Base-by-base conservation (phyloP, 2,329 filamentous ascomycete genomes). In the Colletotrichum chlorophyti region DNA sequence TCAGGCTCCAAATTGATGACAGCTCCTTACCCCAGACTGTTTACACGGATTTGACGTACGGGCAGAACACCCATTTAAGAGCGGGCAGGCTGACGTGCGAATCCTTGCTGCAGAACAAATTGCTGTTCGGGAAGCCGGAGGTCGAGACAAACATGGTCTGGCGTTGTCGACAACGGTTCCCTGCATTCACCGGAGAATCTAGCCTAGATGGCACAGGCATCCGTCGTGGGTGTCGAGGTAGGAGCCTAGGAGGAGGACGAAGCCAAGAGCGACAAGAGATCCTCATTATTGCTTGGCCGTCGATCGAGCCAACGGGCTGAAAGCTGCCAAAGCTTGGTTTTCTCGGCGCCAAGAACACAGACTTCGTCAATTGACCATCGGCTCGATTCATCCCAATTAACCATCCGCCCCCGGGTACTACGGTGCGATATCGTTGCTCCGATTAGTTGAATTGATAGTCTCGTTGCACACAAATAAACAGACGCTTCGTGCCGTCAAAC, bases 261-360 rank as follows among this genome's bases (percentile, higher is more conserved):
- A 29, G 40, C 48, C 27, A 53, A 27, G 49, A 35, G 32, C 49
- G 21, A 15, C 48, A 37, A 45, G 19, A 37, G 26, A 46, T 46
- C 24, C 15, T 14, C 26, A 14, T 17, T 10, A 27, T 24, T 48
- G 40, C 54, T 58, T 47, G 35, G 54, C 27, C 19, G 11, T 41
- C 3, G 17, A 27, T 41, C 23, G 24, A 24, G 23, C 54, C 54
- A 53, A 58, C 54, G 15, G 23, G 17, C 12, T 26, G 12, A n/a
- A n/a, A n/a, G n/a, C 17, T 15, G 11, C 19, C 41, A 31, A 54
- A 53, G 54, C 55, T 55, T 59, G 51, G 31, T 49, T 49, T 53
- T 49, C 55, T 59, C 51, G 51, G 55, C 51, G 24, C 26, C 12
- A 29, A 37, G 37, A 31, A 51, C 8, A 6, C 10, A 14, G 5